A percentile compares a stretch with the other conserved stretches of the same genome.
Evolutionary conservation across 2,329 filamentous ascomycete species (phyloP).

Genomic region (Nemania sp.): DNA sequence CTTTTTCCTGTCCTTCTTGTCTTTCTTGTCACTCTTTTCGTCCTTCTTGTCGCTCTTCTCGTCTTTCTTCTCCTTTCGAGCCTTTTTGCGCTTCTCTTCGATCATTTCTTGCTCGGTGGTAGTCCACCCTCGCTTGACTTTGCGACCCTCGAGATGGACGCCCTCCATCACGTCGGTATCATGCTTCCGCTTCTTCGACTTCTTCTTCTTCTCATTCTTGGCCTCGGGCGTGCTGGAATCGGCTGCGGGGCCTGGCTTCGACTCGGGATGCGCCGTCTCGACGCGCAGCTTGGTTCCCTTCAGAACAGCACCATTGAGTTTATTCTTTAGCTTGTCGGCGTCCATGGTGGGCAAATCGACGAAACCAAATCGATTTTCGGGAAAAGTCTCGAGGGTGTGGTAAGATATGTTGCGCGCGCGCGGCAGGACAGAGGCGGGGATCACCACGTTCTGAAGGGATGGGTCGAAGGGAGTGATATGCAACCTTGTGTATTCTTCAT

Average conservation of each 20-base stretch:
- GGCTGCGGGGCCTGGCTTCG: slow-evolving; percentile 48
- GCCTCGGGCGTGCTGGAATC: slow-evolving; percentile 41
- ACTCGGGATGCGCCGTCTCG: slow-evolving; percentile 75
- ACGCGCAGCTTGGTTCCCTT: slow-evolving; percentile 85
- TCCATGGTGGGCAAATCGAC: slow-evolving; percentile 80
- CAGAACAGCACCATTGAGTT: slow-evolving; percentile 83
- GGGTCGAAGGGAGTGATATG: slow-evolving; percentile 88
- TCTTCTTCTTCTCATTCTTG: slow-evolving; percentile 37
- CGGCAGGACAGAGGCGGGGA: slow-evolving; percentile 69
- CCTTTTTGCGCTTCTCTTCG: slow-evolving; percentile 53
- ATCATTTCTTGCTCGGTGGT: slow-evolving; percentile 60
- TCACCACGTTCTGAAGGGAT: slow-evolving; percentile 70
- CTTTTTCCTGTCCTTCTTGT: slow-evolving; percentile 58
- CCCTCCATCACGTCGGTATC: slow-evolving; percentile 62
- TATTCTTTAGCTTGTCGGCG: slow-evolving; percentile 89
- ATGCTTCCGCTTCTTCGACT: slow-evolving; percentile 56
- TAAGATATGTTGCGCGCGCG: slow-evolving; percentile 83
- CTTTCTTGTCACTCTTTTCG: slow-evolving; percentile 57
- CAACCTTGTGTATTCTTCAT: slow-evolving; percentile 59
- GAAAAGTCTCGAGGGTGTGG: slow-evolving; percentile 83
- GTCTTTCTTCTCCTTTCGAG: slow-evolving; percentile 49
- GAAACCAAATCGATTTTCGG: slow-evolving; percentile 89
- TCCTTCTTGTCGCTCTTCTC: slow-evolving; percentile 49
- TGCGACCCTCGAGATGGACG: slow-evolving; percentile 73
- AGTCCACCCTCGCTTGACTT: slow-evolving; percentile 89